Conservation (phyloP, 2,329 filamentous ascomycete species). For the Diaporthe sp. region DNA sequence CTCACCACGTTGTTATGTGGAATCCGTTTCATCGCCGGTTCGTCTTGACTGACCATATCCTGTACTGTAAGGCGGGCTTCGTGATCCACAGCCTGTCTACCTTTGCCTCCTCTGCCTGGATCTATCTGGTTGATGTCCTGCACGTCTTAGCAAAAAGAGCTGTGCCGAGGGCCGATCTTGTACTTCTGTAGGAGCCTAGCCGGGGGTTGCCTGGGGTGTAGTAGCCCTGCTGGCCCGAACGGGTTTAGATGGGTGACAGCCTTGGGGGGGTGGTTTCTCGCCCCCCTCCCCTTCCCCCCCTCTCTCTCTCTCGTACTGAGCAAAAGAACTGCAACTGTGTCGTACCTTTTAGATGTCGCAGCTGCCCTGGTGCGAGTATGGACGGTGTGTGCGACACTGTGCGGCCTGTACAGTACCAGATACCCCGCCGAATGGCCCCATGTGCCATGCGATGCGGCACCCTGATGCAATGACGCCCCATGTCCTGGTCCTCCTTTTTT, state of each 20-base stretch:
- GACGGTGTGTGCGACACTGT: slow-evolving; percentile 7
- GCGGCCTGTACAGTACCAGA: neutral
- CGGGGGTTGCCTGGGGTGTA: slow-evolving; percentile 8
- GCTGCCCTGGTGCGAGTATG: slow-evolving; percentile 11
- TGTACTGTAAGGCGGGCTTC: neutral
- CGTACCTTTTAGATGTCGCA: slow-evolving; percentile 15
- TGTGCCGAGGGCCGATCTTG: slow-evolving; percentile 33
- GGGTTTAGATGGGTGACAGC: neutral
- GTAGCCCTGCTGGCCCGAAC: neutral
- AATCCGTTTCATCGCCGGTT: slow-evolving; percentile 1
- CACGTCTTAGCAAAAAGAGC: slow-evolving; percentile 24
- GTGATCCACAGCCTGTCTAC: neutral
- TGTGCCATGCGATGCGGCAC: slow-evolving; percentile 37
- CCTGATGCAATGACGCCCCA: slow-evolving; percentile 25
- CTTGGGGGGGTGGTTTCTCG: neutral
- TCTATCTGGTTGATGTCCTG: slow-evolving; percentile 31
- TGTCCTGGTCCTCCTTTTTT: slow-evolving; percentile 26
- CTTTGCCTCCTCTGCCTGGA: slow-evolving; percentile 9
- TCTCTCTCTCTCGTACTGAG: neutral
- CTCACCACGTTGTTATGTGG: neutral
- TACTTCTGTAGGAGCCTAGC: slow-evolving; percentile 20
- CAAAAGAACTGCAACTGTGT: neutral
- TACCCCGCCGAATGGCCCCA: slow-evolving; percentile 30
- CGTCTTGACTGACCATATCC: neutral
- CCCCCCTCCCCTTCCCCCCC: neutral